Percentiles rank a stretch among this genome's conserved stretches.
Evolutionary conservation across 352 stramenopile species (phyloP).

Genomic region (Pythium myriotylum): DNA sequence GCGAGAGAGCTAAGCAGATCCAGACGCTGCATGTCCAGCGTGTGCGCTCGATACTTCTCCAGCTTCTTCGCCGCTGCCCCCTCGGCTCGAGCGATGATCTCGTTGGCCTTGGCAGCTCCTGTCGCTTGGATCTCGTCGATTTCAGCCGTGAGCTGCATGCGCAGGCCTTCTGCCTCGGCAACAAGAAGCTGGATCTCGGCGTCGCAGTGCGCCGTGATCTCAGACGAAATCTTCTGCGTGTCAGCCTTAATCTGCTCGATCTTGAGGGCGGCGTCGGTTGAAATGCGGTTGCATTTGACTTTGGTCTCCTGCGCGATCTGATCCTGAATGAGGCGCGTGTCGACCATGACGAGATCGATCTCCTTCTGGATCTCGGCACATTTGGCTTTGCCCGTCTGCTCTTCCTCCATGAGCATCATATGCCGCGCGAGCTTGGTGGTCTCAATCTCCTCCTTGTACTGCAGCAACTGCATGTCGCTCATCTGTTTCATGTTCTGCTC

Average conservation of each 20-base stretch:
- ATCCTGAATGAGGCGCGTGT: constrained; percentile 46
- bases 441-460: constrained; percentile 52
- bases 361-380: constrained; percentile 56
- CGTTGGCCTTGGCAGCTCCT: constrained; percentile 38
- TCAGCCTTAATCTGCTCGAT: constrained; percentile 52
- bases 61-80: constrained; percentile 41
- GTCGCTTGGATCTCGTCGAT: constrained; percentile 35
- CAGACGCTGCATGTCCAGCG: constrained; percentile 49
- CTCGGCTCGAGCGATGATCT: constrained; percentile 53
- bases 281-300: constrained; percentile 49
- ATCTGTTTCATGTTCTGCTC: constrained; percentile 79
- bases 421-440: constrained; percentile 45
- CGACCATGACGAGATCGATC: constrained; percentile 49
- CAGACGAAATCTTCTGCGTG: constrained; percentile 43
- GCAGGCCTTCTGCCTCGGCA: constrained; percentile 36
- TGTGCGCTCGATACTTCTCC: constrained; percentile 40
- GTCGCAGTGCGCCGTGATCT: constrained; percentile 45
- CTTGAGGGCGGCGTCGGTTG: constrained; percentile 41
- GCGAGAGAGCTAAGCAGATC: constrained; percentile 44
- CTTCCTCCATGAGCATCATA: constrained; percentile 60
- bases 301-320: constrained; percentile 53
- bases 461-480: constrained; percentile 68
- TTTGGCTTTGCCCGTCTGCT: constrained; percentile 50
- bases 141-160: constrained; percentile 41
- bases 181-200: constrained; percentile 49